A percentile compares a stretch with the other conserved stretches of the same genome.
These are phyloP conservation scores for Coemansia sp. DNA, from an alignment of 192 early-diverging fungal species.

Conservation along the genomic window DNA sequence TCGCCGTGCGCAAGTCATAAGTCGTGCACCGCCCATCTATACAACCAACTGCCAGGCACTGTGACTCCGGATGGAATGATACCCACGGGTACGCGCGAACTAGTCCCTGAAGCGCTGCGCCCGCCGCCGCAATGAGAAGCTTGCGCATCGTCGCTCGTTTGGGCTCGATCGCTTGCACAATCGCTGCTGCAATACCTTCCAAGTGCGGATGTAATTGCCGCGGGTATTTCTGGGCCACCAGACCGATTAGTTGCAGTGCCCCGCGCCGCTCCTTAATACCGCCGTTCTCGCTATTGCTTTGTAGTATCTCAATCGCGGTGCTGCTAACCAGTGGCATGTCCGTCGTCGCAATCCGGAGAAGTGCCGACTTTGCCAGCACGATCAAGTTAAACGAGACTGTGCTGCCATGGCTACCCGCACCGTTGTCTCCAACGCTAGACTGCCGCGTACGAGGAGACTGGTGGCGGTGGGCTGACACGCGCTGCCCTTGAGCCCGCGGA, in stretches of 20 bases:
- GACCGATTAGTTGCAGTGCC: slow-evolving; percentile 47
- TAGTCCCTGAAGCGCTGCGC: slow-evolving; percentile 47
- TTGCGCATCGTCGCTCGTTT: slow-evolving; percentile 39
- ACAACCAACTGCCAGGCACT: slow-evolving; percentile 43
- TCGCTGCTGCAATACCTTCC: slow-evolving; percentile 31
- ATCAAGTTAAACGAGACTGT: slow-evolving; percentile 47
- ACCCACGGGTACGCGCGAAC: slow-evolving; percentile 47
- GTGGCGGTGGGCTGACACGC: slow-evolving; percentile 10
- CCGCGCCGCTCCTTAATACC: slow-evolving; percentile 32
- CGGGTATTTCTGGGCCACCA: slow-evolving; percentile 37
- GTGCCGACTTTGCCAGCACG: slow-evolving; percentile 45
- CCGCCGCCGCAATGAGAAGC: slow-evolving; percentile 44
- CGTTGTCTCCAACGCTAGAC: slow-evolving; percentile 1
- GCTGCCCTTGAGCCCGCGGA: not conserved
- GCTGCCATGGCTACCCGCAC: slow-evolving; percentile 7
- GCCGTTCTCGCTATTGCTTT: slow-evolving; percentile 1
- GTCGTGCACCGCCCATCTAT: slow-evolving; percentile 42
- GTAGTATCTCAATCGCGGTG: slow-evolving; percentile 27
- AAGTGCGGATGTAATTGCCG: slow-evolving; percentile 31
- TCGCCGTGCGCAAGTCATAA: slow-evolving; percentile 50
- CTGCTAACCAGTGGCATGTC: slow-evolving; percentile 33
- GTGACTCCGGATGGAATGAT: slow-evolving; percentile 44
- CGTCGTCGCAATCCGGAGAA: slow-evolving; percentile 39
- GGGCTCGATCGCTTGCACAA: slow-evolving; percentile 48
- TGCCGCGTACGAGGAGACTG: slow-evolving; percentile 12